Evolutionary conservation across 345 rosid species (phyloP).

Genomic region (Triadica sebifera): DNA sequence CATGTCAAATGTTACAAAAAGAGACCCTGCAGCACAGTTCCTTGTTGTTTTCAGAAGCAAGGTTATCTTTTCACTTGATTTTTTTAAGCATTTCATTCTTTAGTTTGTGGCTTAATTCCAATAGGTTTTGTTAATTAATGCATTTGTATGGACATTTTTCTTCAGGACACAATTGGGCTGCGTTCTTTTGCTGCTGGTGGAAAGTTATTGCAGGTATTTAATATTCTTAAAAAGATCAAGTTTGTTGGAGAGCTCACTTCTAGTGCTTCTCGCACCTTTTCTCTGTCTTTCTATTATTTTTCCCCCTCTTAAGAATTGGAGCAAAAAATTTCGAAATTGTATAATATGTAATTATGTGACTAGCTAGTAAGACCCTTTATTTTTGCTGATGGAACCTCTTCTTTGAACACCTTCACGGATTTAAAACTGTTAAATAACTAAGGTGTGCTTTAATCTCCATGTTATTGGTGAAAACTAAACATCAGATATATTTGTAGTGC

Average conservation of each 20-base stretch:
- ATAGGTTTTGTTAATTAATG: slow-evolving; percentile 10
- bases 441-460: not conserved
- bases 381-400: not conserved
- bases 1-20: slow-evolving; percentile 80
- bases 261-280: not conserved
- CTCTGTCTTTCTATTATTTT: not conserved
- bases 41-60: slow-evolving; percentile 79
- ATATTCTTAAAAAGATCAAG: not conserved
- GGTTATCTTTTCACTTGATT: slow-evolving; percentile 43
- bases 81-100: not conserved
- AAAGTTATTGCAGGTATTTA: slow-evolving; percentile 85
- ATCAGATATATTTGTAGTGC: not conserved
- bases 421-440: not conserved
- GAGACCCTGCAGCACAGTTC: slow-evolving; percentile 99
- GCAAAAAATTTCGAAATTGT: not conserved
- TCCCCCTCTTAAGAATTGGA: not conserved
- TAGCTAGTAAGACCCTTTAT: not conserved
- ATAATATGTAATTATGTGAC: not conserved
- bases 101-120: not conserved
- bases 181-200: slow-evolving; percentile 99
- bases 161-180: slow-evolving; percentile 90
- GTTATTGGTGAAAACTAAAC: not conserved
- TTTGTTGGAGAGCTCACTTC: slow-evolving; percentile 1
- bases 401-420: not conserved
- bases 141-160: slow-evolving; percentile 10